Evolutionary conservation across 805 yeast species (phyloP).

Genomic region (Barnettozyma siamensis): DNA sequence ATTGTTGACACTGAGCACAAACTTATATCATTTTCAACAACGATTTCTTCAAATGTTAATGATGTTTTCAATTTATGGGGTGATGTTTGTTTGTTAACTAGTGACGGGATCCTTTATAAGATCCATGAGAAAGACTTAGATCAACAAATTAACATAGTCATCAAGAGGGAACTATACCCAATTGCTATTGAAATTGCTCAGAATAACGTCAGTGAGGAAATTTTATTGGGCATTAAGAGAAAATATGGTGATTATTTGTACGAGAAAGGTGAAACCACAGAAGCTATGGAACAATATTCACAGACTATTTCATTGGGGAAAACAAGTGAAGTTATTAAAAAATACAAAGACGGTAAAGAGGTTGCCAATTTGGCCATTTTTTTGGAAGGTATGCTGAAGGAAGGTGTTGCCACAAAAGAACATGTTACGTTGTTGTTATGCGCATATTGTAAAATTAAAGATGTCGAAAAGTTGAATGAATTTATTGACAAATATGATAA

Average conservation of each 20-base stretch:
- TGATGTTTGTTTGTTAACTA: conserved; percentile 54
- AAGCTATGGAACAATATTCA: conserved; percentile 73
- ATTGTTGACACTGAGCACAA: conserved; percentile 68
- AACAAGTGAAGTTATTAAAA: conserved; percentile 72
- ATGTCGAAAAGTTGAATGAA: conserved; percentile 45
- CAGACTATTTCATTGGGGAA: conserved; percentile 47
- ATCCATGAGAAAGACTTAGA: conserved; percentile 59
- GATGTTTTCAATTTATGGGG: conserved; percentile 54
- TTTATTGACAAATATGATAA: conserved; percentile 46
- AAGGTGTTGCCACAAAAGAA: conserved; percentile 58
- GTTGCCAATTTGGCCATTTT: conserved; percentile 59
- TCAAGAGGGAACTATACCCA: conserved; percentile 63
- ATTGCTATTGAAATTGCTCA: conserved; percentile 69
- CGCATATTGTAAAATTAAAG: conserved; percentile 72
- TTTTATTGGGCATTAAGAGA: conserved; percentile 39
- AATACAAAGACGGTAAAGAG: conserved; percentile 72
- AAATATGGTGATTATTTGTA: conserved; percentile 71
- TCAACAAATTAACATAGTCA: conserved; percentile 63
- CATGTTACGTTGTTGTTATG: conserved; percentile 78
- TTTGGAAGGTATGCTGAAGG: conserved; percentile 52
- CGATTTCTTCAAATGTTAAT: conserved; percentile 59
- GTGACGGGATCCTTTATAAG: conserved; percentile 70
- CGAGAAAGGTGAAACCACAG: conserved; percentile 55
- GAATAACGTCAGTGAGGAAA: conserved; percentile 21
- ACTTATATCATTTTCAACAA: conserved; percentile 61